Evolutionary conservation across 208 protist species (phyloP).

Genomic region (Trypanosoma congolense): DNA sequence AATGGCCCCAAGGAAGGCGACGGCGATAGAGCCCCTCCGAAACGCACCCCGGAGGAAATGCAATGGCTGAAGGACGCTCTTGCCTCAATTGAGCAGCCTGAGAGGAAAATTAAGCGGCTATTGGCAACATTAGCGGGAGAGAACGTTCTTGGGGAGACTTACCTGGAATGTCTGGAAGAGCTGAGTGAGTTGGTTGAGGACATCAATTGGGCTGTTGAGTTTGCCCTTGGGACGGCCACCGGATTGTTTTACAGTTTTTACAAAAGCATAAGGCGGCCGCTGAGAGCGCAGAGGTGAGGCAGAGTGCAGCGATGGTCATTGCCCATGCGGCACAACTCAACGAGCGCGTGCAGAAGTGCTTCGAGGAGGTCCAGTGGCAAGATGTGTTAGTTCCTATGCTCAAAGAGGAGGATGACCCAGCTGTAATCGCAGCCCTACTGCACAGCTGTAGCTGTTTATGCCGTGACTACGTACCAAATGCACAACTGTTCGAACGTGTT

Average conservation of each 20-base stretch:
- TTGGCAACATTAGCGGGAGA: conserved; percentile 28
- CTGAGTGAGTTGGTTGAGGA: conserved; percentile 85
- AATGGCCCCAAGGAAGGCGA: conserved; percentile 1
- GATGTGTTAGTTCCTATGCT: conserved; percentile 19
- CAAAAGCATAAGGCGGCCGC: conserved; percentile 8
- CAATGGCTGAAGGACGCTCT: conserved; percentile 68
- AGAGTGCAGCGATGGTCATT: conserved; percentile 23
- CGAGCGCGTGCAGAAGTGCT: conserved; percentile 47
- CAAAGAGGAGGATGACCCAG: conserved; percentile 13
- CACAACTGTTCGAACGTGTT: conserved; percentile 31
- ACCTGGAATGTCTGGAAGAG: conserved; percentile 46
- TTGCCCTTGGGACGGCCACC: conserved; percentile 65
- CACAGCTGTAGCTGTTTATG: conserved; percentile 70
- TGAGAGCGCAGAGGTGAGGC: conserved; percentile 22
- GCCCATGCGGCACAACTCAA: conserved; percentile 65
- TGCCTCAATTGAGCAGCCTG: conserved; percentile 65
- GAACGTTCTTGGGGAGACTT: conserved; percentile 23
- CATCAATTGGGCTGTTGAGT: conserved; percentile 85
- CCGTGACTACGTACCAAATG: conserved; percentile 46
- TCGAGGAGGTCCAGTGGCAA: conserved; percentile 27
- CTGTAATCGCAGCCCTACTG: conserved; percentile 41
- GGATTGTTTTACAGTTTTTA: conserved; percentile 34
- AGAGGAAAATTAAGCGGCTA: conserved; percentile 47
- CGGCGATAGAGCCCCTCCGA: background rate
- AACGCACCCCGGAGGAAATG: conserved; percentile 25